Evolutionary conservation across 352 stramenopile species (phyloP).

Genomic region (Sclerospora graminicola): DNA sequence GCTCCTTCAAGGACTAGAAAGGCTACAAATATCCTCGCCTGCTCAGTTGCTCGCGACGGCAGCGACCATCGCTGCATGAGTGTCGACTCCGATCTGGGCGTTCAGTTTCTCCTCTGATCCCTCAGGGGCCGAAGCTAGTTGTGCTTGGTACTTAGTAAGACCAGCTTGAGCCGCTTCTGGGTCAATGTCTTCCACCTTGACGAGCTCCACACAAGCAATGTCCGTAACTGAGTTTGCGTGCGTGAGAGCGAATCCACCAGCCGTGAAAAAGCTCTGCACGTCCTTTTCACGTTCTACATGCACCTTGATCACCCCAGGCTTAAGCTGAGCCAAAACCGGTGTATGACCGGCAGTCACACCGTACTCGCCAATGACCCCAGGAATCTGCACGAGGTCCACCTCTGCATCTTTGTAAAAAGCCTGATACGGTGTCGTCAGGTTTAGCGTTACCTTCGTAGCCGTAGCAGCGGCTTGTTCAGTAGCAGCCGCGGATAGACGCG

Average conservation of each 20-base stretch:
- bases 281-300: constrained; percentile 78
- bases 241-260: constrained; percentile 94
- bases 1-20: constrained; percentile 4
- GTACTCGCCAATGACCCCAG: constrained; percentile 93
- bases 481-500: constrained; percentile 41
- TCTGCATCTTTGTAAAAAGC: constrained; percentile 71
- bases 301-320: constrained; percentile 91
- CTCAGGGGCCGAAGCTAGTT: constrained; percentile 64
- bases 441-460: constrained; percentile 78
- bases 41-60: constrained; percentile 73
- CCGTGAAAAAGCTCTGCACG: constrained; percentile 96
- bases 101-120: constrained; percentile 88
- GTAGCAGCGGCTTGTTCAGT: constrained; percentile 35
- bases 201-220: constrained; percentile 94
- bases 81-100: constrained; percentile 94
- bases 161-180: constrained; percentile 73
- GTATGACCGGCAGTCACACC: constrained; percentile 95
- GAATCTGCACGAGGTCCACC: constrained; percentile 91
- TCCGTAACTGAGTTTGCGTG: constrained; percentile 94
- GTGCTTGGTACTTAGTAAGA: constrained; percentile 88
- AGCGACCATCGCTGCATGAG: constrained; percentile 87
- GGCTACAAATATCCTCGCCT: background rate
- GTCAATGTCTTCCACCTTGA: constrained; percentile 97
- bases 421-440: constrained; percentile 76
- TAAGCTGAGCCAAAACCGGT: constrained; percentile 94